Evolutionary conservation across 192 early-diverging fungal species (phyloP).

Genomic region (Backusella macrospora): DNA sequence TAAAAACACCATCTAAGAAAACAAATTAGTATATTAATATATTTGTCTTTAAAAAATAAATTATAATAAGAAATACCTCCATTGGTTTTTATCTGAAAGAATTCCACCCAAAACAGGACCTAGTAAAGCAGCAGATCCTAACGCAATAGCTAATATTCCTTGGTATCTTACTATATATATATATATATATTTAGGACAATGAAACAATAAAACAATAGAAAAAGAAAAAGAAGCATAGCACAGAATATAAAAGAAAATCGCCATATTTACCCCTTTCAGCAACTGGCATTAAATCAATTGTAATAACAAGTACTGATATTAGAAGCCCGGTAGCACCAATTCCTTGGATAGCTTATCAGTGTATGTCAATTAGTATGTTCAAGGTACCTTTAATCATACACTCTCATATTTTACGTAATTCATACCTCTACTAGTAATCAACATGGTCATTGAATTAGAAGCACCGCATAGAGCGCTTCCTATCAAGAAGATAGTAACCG

Average conservation of each 20-base stretch:
- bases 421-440: slow-evolving; percentile 56
- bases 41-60: not conserved
- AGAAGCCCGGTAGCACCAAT: slow-evolving; percentile 58
- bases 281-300: slow-evolving; percentile 67
- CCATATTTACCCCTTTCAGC: slow-evolving; percentile 57
- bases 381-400: no score
- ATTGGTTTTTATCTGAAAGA: slow-evolving; percentile 57
- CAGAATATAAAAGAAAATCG: not conserved
- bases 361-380: not conserved
- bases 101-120: slow-evolving; percentile 64
- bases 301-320: slow-evolving; percentile 55
- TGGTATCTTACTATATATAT: slow-evolving; percentile 50
- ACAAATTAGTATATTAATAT: not conserved
- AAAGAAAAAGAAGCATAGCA: not conserved
- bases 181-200: no score
- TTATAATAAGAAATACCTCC: slow-evolving; percentile 37
- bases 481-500: slow-evolving; percentile 63
- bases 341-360: slow-evolving; percentile 64
- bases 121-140: slow-evolving; percentile 51
- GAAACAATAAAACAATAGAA: not conserved
- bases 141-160: slow-evolving; percentile 54
- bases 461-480: slow-evolving; percentile 71
- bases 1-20: slow-evolving; percentile 7
- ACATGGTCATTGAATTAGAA: slow-evolving; percentile 51
- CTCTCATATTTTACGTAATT: no score